phyloP scores from a whole-genome alignment of 2,329 filamentous ascomycete genomes.

The Pseudocercospora ulei region DNA sequence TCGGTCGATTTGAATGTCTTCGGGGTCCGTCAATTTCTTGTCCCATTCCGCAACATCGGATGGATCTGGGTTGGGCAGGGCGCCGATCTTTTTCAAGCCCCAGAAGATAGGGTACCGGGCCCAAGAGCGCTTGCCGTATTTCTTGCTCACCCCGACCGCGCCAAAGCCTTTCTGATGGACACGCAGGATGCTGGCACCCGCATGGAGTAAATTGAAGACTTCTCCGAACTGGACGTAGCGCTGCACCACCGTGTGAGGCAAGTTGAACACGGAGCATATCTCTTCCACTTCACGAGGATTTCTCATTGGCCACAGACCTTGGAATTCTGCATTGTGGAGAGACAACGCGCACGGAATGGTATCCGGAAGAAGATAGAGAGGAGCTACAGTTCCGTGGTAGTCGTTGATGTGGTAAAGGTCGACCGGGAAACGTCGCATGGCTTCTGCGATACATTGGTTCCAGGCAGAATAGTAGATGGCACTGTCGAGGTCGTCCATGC shows the following conservation, averaged over 20 bases:
- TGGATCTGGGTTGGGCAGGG: conserved; percentile 55
- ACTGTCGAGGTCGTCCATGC: conserved; percentile 58
- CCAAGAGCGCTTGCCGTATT: conserved; percentile 55
- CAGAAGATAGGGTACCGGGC: conserved; percentile 59
- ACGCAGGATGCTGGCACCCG: conserved; percentile 53
- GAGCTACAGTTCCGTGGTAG: conserved; percentile 53
- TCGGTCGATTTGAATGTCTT: conserved; percentile 45
- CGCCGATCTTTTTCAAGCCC: conserved; percentile 53
- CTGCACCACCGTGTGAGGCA: conserved; percentile 47
- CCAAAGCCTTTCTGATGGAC: conserved; percentile 57
- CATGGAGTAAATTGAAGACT: conserved; percentile 57
- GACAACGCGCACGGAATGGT: conserved; percentile 53
- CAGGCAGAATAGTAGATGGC: conserved; percentile 59
- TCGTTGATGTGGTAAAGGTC: conserved; percentile 57
- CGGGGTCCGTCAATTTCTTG: conserved; percentile 42
- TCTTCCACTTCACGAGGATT: conserved; percentile 51
- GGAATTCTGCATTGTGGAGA: conserved; percentile 58
- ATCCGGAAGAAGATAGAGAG: conserved; percentile 53
- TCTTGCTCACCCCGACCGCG: conserved; percentile 57
- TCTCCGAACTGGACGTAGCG: conserved; percentile 57
- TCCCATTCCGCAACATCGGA: conserved; percentile 53
- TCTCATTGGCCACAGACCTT: conserved; percentile 57
- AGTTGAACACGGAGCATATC: conserved; percentile 54
- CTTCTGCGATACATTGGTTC: conserved; percentile 57
- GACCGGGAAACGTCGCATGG: conserved; percentile 51